Evolutionary conservation across 306 rosid species (phyloP).

Genomic region (Vigna nakashimae): DNA sequence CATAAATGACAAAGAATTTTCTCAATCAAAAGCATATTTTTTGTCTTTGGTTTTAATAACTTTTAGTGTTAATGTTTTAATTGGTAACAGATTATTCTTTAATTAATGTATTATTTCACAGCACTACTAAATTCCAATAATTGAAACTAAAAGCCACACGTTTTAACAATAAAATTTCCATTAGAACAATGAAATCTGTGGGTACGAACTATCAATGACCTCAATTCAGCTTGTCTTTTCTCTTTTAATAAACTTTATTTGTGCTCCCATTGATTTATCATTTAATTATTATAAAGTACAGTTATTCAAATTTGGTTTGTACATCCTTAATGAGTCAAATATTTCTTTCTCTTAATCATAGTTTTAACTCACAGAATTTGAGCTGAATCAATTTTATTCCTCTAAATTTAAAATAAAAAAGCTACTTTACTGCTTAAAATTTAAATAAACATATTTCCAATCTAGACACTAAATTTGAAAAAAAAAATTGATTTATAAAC

Average conservation of each 20-base stretch:
- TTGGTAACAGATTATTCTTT: neutral
- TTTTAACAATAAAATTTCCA: neutral
- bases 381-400: too few species aligned
- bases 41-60: neutral
- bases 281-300: constrained; percentile 1
- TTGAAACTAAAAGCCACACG: neutral
- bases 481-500: too few species aligned
- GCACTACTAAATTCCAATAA: neutral
- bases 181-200: constrained; percentile 8
- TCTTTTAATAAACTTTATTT: neutral
- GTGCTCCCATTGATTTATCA: constrained; percentile 17
- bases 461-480: too few species aligned
- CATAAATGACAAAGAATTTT: neutral
- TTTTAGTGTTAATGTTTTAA: constrained; percentile 1
- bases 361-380: too few species aligned
- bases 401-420: too few species aligned
- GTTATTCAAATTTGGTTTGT: neutral
- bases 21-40: neutral
- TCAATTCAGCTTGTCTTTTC: neutral
- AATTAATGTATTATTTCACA: neutral
- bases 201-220: constrained; percentile 11
- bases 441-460: too few species aligned
- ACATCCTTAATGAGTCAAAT: constrained; percentile 1
- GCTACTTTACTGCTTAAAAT: too few species aligned
- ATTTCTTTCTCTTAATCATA: neutral